Evolutionary conservation across 2,329 filamentous ascomycete genomes (phyloP), one percentile per base, ranked within the genome.

Genomic region (Alternaria triticina): DNA sequence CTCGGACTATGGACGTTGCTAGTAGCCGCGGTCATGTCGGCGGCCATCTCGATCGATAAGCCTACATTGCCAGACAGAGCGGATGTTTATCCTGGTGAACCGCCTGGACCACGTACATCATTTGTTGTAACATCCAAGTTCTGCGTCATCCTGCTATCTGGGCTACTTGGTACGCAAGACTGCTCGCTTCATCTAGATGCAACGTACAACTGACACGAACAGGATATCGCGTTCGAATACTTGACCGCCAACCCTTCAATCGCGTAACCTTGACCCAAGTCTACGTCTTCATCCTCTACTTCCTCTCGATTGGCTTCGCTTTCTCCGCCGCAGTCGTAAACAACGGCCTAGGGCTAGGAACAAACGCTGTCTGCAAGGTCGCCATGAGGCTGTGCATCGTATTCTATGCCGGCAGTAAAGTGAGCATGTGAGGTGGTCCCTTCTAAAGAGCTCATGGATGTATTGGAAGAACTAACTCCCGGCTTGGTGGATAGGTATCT

Each of bases 381-480:
- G 76, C 78, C 2, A 77, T 81, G 45, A 71, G 76, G 30, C 61
- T 80, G 22, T 83, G 81, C 59, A 61, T 83, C 4, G 68, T 70
- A 5, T 83, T 72, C 33, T 73, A 73, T 44, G 40, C 66, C 2
- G 36, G 60, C 40, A 65, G 71, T 57, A 72, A 72, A 59, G 33
- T 64, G 13, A 27, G 61, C 46, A 64, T 68, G 66, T 70, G 20
- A 45, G 70, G 65, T 3, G 10, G 9, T 11, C 7, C 22, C 8
- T 20, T 1, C 1, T n/a, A 7, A 6, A 17, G 4, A n/a, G 25
- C 12, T 10, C 11, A n/a, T n/a, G 12, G 36, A 13, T 36, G 11
- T 1, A 17, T 15, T 8, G 11, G 2, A 4, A 28, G 22, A 3
- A 50, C 11, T 6, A 23, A 51, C 28, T 49, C n/a, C 52, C 13